Conservation (phyloP, 2,329 filamentous ascomycete genomes). For the Colletotrichum sojae region DNA sequence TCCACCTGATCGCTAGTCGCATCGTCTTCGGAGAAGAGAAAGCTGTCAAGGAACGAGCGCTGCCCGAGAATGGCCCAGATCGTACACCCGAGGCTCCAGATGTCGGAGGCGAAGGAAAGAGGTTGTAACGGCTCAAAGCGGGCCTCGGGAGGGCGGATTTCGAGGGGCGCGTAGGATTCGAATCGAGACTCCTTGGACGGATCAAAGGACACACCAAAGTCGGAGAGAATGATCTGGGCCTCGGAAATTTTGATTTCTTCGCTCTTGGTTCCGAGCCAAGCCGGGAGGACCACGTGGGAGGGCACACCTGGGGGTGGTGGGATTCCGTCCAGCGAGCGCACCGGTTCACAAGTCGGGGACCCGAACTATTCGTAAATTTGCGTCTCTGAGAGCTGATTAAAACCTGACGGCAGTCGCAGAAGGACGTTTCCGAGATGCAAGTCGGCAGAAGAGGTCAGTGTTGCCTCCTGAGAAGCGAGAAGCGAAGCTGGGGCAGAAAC, state of each 20-base stretch:
- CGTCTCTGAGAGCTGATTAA: too few relatives aligned
- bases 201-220: slow-evolving; percentile 55
- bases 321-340: too few relatives aligned
- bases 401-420: too few relatives aligned
- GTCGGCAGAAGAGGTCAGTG: too few relatives aligned
- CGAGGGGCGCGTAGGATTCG: slow-evolving; percentile 49
- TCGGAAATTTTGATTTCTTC: slow-evolving; percentile 47
- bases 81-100: slow-evolving; percentile 49
- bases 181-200: slow-evolving; percentile 42
- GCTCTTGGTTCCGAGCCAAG: slow-evolving; percentile 53
- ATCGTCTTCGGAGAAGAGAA: neutral
- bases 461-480: too few relatives aligned
- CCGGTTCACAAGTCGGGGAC: too few relatives aligned
- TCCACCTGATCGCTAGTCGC: neutral
- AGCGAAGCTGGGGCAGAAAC: too few relatives aligned
- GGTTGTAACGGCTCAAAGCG: slow-evolving; percentile 52
- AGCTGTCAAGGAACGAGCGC: neutral
- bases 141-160: slow-evolving; percentile 52
- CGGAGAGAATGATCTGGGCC: slow-evolving; percentile 45
- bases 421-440: too few relatives aligned
- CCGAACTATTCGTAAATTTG: too few relatives aligned
- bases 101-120: slow-evolving; percentile 48
- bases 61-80: neutral
- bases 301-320: slow-evolving; percentile 37
- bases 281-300: slow-evolving; percentile 46